Evolutionary conservation across 352 stramenopile genomes (phyloP).

Genomic region (Pilasporangium apinafurcum): DNA sequence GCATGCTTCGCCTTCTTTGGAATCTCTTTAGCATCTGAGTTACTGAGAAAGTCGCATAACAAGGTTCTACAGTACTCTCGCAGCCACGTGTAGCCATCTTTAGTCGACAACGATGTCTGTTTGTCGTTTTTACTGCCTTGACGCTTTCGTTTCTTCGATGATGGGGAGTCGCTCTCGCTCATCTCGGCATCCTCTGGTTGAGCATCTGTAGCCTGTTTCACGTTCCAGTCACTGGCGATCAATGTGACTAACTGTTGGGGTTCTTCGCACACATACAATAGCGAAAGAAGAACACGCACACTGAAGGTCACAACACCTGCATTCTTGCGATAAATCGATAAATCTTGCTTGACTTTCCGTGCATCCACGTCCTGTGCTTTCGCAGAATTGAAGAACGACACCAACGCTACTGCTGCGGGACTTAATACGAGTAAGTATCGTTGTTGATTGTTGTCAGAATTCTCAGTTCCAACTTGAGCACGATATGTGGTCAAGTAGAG

Average conservation of each 20-base stretch:
- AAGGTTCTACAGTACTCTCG: slow-evolving; percentile 17
- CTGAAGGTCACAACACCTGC: slow-evolving; percentile 23
- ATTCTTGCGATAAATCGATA: slow-evolving; percentile 17
- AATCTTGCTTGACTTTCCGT: not conserved
- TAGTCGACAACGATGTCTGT: no score
- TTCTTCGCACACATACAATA: slow-evolving; percentile 21
- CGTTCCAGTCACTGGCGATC: slow-evolving; percentile 30
- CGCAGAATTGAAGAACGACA: slow-evolving; percentile 45
- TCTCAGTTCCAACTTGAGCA: slow-evolving; percentile 7
- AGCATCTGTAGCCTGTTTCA: no score
- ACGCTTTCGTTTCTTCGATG: slow-evolving; percentile 15
- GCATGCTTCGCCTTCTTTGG: no score
- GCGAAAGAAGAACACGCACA: slow-evolving; percentile 28
- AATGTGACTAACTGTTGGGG: slow-evolving; percentile 31
- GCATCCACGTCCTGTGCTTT: not conserved
- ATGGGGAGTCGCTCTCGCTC: not conserved
- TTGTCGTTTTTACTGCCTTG: not conserved
- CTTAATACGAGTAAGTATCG: slow-evolving; percentile 16
- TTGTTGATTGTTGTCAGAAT: not conserved
- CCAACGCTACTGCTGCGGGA: slow-evolving; percentile 39
- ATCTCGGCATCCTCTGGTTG: not conserved
- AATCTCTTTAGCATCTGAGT: no score
- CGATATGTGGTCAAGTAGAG: slow-evolving; percentile 26
- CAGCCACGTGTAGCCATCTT: slow-evolving; percentile 33
- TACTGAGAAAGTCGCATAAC: not conserved